Evolutionary conservation across 768 basidiomycete species (phyloP).

Genomic region (Gloeophyllum trabeum): DNA sequence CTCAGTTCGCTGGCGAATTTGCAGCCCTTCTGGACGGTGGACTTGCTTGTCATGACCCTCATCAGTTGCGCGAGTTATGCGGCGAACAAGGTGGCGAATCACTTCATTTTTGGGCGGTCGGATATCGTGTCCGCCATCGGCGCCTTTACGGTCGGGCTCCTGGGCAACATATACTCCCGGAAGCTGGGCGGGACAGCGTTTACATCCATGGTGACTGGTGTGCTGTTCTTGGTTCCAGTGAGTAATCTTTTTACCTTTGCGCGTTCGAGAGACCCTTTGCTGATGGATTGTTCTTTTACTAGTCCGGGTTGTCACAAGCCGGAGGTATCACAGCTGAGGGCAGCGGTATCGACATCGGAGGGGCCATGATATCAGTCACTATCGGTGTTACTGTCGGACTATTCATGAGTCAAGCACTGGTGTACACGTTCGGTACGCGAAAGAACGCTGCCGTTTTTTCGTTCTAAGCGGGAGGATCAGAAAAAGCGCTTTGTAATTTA

Average conservation of each 20-base stretch:
- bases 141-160: conserved; percentile 67
- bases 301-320: conserved; percentile 81
- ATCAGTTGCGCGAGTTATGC: conserved; percentile 75
- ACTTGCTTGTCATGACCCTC: conserved; percentile 73
- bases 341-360: conserved; percentile 74
- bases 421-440: conserved; percentile 76
- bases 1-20: conserved; percentile 67
- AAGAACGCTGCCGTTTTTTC: conserved; percentile 84
- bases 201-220: conserved; percentile 85
- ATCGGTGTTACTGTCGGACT: conserved; percentile 86
- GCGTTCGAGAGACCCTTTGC: neutral
- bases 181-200: conserved; percentile 81
- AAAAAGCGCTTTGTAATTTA: too few species aligned
- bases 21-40: conserved; percentile 61
- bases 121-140: conserved; percentile 82
- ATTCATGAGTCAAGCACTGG: conserved; percentile 80
- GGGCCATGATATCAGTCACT: conserved; percentile 82
- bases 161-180: conserved; percentile 76
- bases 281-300: conserved; percentile 5
- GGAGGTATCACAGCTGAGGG: conserved; percentile 78
- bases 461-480: too few species aligned
- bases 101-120: conserved; percentile 76
- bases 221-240: conserved; percentile 80
- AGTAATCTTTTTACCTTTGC: conserved; percentile 19
- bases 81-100: conserved; percentile 74